A percentile compares a stretch with the other conserved stretches of the same genome.
Conservation (phyloP, 1,284 basidiomycete genomes). For the Trichosporon ovoides region DNA sequence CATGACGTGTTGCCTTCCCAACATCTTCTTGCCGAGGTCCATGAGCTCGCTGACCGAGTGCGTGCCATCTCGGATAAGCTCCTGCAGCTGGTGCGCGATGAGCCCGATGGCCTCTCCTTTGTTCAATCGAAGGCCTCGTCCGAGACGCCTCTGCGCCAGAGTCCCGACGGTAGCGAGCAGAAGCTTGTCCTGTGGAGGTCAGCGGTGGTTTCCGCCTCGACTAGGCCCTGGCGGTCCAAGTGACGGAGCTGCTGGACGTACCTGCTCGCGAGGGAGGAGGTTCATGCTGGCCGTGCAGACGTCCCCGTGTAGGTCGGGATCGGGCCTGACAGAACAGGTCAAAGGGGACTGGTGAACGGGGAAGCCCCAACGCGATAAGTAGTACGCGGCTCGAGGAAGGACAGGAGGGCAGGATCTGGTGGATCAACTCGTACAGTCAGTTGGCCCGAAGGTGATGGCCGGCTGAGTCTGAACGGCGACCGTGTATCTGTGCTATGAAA, state of each 20-base stretch:
- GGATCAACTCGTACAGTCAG: neutral
- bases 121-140: conserved; percentile 82
- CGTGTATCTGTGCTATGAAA: too few relatives aligned
- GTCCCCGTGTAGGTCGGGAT: neutral
- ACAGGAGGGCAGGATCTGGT: neutral
- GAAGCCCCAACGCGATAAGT: neutral
- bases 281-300: conserved; percentile 28
- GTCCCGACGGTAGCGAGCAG: conserved; percentile 62
- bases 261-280: conserved; percentile 43
- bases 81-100: conserved; percentile 85
- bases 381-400: conserved; percentile 39
- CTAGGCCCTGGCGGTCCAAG: too few relatives aligned
- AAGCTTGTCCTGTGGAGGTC: conserved; percentile 48
- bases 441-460: too few relatives aligned
- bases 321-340: neutral
- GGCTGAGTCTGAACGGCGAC: too few relatives aligned
- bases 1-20: conserved; percentile 87
- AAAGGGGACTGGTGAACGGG: conserved; percentile 17
- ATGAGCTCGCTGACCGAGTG: conserved; percentile 84
- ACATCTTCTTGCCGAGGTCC: conserved; percentile 81
- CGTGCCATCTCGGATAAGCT: conserved; percentile 89
- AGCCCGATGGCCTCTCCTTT: conserved; percentile 81
- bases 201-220: neutral
- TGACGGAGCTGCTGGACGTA: conserved; percentile 9
- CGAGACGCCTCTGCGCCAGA: conserved; percentile 89